Base-by-base conservation (phyloP, 176 grass and related monocot genomes). In the Oryza rufipogon region DNA sequence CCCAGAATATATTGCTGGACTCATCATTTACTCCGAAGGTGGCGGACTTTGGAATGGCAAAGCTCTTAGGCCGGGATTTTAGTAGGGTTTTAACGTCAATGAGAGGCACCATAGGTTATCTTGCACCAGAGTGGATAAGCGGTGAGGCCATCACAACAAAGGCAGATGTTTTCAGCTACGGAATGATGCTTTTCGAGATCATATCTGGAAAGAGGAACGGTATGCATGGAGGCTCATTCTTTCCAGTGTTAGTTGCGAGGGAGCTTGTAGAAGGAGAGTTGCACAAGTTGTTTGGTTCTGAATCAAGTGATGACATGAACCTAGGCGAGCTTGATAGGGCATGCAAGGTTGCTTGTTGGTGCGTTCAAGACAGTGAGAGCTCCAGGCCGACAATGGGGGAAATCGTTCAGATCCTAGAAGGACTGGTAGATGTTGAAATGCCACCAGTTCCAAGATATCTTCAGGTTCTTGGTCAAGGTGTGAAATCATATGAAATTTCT, bases 121-220 rank as follows among this genome's bases (percentile, higher is more conserved):
- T 89, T n/a, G 87, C 87, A 3, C 87, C 81, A 4, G 81, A 89
- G 72, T 89, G 87, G 87, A 76, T 89, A 14, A 75, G 47, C 14
- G 87, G 87, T 26, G 81, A 74, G 52, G 76, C 81, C 33, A 64
- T 85, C 70, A 89, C 76, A 17, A 19, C 76, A 26, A 89, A 89
- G 60, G 81, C 76, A 3, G 87, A 80, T 80, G 81, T 89, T n/a
- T 89, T 80, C 65, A 84, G 87, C 87, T 88, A 84, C 0, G 81
- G 87, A 34, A 89, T 89, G 87, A 20, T 89, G 36, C 87, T 84
- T 19, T 74, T 89, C 1, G 87, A 89, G 34, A 89, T 89, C 23
- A 80, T 89, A 64, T 84, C 81, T 14, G 76, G 81, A 25, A 74
- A 16, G 47, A 80, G 87, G 48, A 89, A 89, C 19, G 2, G 56